Base-by-base conservation (phyloP, 2,329 filamentous ascomycete species). In the Cryphonectria nitschkei region DNA sequence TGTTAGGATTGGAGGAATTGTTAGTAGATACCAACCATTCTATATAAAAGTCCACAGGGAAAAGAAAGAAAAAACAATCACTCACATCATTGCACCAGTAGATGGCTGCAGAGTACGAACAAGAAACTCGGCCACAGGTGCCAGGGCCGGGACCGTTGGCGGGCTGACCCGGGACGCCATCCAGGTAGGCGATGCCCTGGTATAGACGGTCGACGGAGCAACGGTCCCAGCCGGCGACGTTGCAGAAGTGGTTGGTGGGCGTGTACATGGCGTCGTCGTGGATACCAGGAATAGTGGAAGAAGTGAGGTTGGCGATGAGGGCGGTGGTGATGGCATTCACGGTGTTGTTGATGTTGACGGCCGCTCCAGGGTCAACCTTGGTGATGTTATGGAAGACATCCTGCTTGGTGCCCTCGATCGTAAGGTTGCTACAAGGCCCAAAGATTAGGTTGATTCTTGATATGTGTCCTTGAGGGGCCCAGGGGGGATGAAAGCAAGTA, bases 1-100 rank as follows among this genome's bases (percentile, higher is more conserved):
- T 68, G 11, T 19, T 19, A 26, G 26, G 3, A 26, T 61, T n/a
- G 41, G 19, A 64, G 14, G 14, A 19, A 29, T 32, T 11, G 61
- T 64, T n/a, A 64, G 61, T 6, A 41, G 16, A 19, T 19, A 19
- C 19, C n/a, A 60, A 60, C n/a, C 8, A 8, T 19, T 11, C 22
- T 39, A 4, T 19, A 4, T n/a, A 4, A 39, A 5, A 22, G 26
- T 26, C 5, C 39, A 5, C 14, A 26, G 13, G 19, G 29, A 5
- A 50, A 7, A 11, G 26, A 3, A 13, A 26, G 6, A 26, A 26
- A 14, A 26, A 46, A 11, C n/a, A 13, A 37, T 5, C 13, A 73
- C 73, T 70, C 64, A 76, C 75, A 22, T 76, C 72, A 63, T 77
- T 77, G 67, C 76, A 77, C 75, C 75, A 76, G n/a, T 54, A 74